phyloP scores from a whole-genome alignment of 2,329 filamentous ascomycete species.

The Elsinoe ampelina region DNA sequence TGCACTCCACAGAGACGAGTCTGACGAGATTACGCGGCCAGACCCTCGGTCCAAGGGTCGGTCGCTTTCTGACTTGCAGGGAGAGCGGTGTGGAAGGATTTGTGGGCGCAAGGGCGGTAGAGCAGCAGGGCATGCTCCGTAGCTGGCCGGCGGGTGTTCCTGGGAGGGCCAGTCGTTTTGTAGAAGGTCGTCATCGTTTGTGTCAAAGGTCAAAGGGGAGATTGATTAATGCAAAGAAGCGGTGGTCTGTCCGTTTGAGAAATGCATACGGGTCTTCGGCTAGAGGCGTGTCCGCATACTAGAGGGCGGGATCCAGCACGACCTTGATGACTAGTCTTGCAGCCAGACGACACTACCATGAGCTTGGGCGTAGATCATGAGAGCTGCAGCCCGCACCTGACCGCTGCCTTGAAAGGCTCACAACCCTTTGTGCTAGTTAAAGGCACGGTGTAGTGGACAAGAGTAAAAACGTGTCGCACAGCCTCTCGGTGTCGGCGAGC shows the following conservation, averaged over 20 bases:
- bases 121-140: not conserved
- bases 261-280: conserved; percentile 3
- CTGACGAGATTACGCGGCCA: not conserved
- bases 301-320: not conserved
- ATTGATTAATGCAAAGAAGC: not conserved
- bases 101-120: too few species aligned
- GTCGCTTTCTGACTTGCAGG: too few species aligned
- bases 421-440: not conserved
- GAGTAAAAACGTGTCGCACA: not conserved
- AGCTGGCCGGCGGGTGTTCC: conserved; percentile 1
- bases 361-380: conserved; percentile 8
- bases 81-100: conserved; percentile 9
- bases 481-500: not conserved
- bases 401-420: not conserved
- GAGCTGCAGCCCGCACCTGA: not conserved
- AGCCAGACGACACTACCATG: not conserved
- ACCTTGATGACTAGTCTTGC: too few species aligned
- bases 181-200: conserved; percentile 5
- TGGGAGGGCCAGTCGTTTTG: not conserved
- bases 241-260: conserved; percentile 2
- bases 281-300: not conserved
- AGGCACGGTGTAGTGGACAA: conserved; percentile 2
- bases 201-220: not conserved
- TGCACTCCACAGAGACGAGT: too few species aligned
- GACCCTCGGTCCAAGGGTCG: too few species aligned